These are phyloP conservation scores for Conticribra weissflogii DNA, from an alignment of 108 stramenopile genomes.

Conservation along the genomic window DNA sequence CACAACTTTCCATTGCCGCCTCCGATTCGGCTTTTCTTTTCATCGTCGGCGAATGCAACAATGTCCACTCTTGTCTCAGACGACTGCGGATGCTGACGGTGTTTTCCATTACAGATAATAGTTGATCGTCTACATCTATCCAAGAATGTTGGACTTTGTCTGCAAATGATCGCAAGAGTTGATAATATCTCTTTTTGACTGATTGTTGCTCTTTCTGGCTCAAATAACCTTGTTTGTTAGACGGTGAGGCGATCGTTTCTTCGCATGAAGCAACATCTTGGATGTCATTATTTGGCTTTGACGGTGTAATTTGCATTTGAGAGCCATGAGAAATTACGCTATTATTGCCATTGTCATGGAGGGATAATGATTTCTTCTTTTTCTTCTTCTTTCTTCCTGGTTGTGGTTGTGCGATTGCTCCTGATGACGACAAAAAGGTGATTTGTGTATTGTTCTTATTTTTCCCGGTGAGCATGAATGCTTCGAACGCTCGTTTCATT, in stretches of 20 bases:
- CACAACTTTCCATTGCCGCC: too few relatives aligned
- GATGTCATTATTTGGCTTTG: background rate
- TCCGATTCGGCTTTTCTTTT: background rate
- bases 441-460: background rate
- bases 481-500: conserved; percentile 48
- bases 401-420: conserved; percentile 13
- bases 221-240: background rate
- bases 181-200: conserved; percentile 43
- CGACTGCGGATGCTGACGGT: conserved; percentile 70
- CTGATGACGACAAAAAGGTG: conserved; percentile 7
- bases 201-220: conserved; percentile 17
- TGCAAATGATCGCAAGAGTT: conserved; percentile 58
- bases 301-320: background rate
- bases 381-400: conserved; percentile 51
- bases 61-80: conserved; percentile 48
- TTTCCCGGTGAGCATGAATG: conserved; percentile 52
- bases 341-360: background rate
- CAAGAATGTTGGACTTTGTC: conserved; percentile 63
- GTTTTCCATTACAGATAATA: conserved; percentile 54
- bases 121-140: conserved; percentile 63
- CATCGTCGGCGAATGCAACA: conserved; percentile 28
- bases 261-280: background rate
- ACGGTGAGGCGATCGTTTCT: background rate
- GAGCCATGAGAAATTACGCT: too few relatives aligned
- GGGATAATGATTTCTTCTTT: conserved; percentile 27